Percentiles rank a stretch among this genome's conserved stretches.
Evolutionary conservation across 1,139 yeast genomes (phyloP).

Genomic region (Williopsis jadinii): DNA sequence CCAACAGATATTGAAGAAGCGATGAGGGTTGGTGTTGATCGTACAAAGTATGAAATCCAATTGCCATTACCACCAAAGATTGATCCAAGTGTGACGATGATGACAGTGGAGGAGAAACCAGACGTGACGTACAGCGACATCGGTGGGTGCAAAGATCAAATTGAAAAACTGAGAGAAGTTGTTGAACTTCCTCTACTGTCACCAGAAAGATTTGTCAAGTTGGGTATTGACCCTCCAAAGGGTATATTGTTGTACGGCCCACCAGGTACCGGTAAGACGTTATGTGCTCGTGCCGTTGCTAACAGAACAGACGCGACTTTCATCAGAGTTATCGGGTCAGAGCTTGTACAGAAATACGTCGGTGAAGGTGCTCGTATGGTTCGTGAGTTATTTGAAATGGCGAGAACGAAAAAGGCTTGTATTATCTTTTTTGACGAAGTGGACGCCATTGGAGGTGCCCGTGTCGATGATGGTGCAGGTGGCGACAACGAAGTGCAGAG

Average conservation of each 20-base stretch:
- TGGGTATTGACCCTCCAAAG: constrained; percentile 98
- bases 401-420: constrained; percentile 95
- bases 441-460: constrained; percentile 98
- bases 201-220: constrained; percentile 92
- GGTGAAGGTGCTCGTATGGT: constrained; percentile 99
- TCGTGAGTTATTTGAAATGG: constrained; percentile 96
- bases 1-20: constrained; percentile 99
- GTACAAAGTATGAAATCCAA: constrained; percentile 94
- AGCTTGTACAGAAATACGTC: constrained; percentile 93
- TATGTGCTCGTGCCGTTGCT: constrained; percentile 98
- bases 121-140: constrained; percentile 87
- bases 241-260: constrained; percentile 96
- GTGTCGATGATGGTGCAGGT: constrained; percentile 99
- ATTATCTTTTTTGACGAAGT: constrained; percentile 91
- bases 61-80: constrained; percentile 95
- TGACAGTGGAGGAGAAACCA: constrained; percentile 99
- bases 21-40: constrained; percentile 98
- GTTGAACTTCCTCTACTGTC: constrained; percentile 91
- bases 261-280: constrained; percentile 97
- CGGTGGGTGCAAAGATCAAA: constrained; percentile 97
- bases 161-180: constrained; percentile 93
- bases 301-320: constrained; percentile 98
- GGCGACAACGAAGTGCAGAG: constrained; percentile 99
- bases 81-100: constrained; percentile 98
- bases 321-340: constrained; percentile 96